A percentile compares a stretch with the other conserved stretches of the same genome.
phyloP scores from a whole-genome alignment of 306 rosid species.

The Fragaria iinumae region DNA sequence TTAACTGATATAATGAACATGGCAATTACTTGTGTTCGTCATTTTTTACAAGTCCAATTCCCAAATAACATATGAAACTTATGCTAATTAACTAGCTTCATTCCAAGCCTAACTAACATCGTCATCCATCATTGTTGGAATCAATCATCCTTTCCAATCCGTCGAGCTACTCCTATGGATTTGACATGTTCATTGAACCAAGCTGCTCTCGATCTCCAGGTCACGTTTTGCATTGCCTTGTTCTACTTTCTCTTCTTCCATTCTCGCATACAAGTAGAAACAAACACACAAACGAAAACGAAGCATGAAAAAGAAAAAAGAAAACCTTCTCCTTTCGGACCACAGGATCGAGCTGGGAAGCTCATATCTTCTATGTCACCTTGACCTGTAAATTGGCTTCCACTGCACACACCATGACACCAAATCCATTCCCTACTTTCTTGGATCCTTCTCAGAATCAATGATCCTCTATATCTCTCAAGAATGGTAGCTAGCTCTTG shows the following conservation, averaged over 20 bases:
- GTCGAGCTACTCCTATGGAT: not conserved
- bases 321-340: slow-evolving; percentile 14
- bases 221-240: slow-evolving; percentile 17
- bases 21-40: not conserved
- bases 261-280: not conserved
- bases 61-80: not conserved
- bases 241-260: not conserved
- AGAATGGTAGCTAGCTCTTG: slow-evolving; percentile 4
- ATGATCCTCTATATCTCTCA: not conserved
- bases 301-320: not conserved
- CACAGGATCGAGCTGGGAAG: slow-evolving; percentile 16
- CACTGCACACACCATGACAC: not conserved
- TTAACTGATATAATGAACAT: too few relatives aligned
- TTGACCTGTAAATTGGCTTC: slow-evolving; percentile 27
- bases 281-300: not conserved
- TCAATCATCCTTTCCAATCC: not conserved
- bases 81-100: not conserved
- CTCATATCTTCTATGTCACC: not conserved
- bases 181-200: slow-evolving; percentile 1
- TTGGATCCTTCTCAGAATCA: not conserved
- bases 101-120: not conserved
- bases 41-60: not conserved
- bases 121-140: not conserved
- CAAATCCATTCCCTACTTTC: not conserved
- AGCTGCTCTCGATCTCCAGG: not conserved